phyloP scores from a whole-genome alignment of 148 eudicot genomes.

The Vaccinium macrocarpon region DNA sequence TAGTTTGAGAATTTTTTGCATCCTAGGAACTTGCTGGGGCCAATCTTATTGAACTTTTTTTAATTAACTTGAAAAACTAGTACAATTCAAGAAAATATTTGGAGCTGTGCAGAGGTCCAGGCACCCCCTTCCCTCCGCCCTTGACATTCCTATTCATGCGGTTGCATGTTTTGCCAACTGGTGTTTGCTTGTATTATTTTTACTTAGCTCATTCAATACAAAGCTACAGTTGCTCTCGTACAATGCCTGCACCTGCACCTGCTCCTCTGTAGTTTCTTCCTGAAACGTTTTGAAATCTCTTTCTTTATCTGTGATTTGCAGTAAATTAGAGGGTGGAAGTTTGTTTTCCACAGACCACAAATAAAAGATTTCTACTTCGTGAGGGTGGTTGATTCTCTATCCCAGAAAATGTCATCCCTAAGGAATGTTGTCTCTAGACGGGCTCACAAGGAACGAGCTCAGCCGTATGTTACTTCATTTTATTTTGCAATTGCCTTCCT shows the following conservation, averaged over 20 bases:
- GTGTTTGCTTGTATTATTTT: neutral
- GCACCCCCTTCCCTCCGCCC: no score
- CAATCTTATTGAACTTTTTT: no score
- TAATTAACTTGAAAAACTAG: no score
- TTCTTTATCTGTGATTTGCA: constrained; percentile 1
- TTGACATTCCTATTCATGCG: neutral
- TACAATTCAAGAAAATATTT: no score
- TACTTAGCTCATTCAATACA: neutral
- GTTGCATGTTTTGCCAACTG: neutral
- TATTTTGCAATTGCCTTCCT: neutral
- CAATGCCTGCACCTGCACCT: neutral
- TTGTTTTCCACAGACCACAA: neutral
- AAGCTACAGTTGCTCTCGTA: neutral
- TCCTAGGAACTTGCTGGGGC: no score
- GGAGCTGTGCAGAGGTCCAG: no score
- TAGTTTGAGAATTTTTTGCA: no score
- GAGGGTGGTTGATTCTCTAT: neutral
- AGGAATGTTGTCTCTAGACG: constrained; percentile 63
- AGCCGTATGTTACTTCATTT: constrained; percentile 62
- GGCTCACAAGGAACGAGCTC: constrained; percentile 85
- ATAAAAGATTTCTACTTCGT: neutral
- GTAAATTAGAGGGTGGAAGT: constrained; percentile 3
- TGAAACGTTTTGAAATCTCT: neutral
- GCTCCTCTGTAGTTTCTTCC: neutral
- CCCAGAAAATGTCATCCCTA: constrained; percentile 60